Base-by-base conservation (phyloP, 768 basidiomycete genomes). In the Suillus cothurnatus region DNA sequence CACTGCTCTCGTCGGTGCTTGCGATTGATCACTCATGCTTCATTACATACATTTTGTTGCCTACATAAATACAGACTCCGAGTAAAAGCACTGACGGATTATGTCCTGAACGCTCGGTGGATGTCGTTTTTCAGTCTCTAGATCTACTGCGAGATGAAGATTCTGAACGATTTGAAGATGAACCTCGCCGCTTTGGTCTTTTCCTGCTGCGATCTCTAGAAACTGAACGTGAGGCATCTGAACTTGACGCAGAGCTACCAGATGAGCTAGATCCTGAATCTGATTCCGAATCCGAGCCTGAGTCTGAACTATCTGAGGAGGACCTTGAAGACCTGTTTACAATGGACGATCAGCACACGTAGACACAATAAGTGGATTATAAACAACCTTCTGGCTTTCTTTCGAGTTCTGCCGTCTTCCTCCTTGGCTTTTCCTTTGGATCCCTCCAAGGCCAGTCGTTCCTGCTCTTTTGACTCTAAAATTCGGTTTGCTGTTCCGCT, bases 401-500 rank as follows among this genome's bases (percentile, higher is more conserved):
- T 78, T 28, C 68, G 70, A 62, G 71, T 70, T 67, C 77, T 78
- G 49, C 65, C 71, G 64, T 80, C 76, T 47, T 66, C 63, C 31
- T 41, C 63, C 74, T 34, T 56, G 9, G 45, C 71, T 55, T 74
- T 79, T 32, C 70, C 80, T 67, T 84, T 83, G 26, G 58, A 41
- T 59, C 19, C 58, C 26, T 59, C 58, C 19, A 41, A 26, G 7
- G 19, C 58, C 66, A 81, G 80, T 45, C 93, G 79, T 68, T 89
- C 89, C 73, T 91, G 93, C 76, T 95, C 93, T 71, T 92, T 95
- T 26, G 83, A 86, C 71, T 90, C 90, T 32, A 97, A 73, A 49
- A 97, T 95, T 71, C 85, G 87, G 72, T 95, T 89, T 26, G 95
- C 95, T n/a, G 87, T 88, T 2, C 94, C 94, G 26, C 77, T 84